These are phyloP conservation scores for Cryptococcus hybrid DNA, from an alignment of 1,284 basidiomycete species.

Conservation along the genomic window DNA sequence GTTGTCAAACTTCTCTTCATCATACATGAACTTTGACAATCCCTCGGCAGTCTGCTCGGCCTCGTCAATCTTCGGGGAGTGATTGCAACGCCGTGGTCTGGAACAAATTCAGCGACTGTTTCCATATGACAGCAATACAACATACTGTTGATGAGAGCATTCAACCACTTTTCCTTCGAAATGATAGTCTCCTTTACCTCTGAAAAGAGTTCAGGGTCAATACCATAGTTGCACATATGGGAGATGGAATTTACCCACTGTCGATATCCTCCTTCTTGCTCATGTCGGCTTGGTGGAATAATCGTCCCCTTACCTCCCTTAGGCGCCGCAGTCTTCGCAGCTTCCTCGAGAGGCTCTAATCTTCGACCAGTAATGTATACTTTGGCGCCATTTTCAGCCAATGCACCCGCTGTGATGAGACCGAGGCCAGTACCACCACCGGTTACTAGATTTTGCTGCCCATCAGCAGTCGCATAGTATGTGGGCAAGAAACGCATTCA, in stretches of 20 bases:
- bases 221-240: neutral
- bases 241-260: slow-evolving; percentile 20
- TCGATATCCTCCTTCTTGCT: slow-evolving; percentile 43
- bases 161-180: slow-evolving; percentile 37
- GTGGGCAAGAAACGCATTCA: neutral
- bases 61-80: slow-evolving; percentile 26
- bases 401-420: slow-evolving; percentile 38
- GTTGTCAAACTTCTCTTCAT: slow-evolving; percentile 39
- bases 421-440: slow-evolving; percentile 47
- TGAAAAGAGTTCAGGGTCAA: slow-evolving; percentile 5
- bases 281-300: slow-evolving; percentile 39
- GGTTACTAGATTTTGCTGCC: slow-evolving; percentile 24
- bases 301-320: slow-evolving; percentile 28
- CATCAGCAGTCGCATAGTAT: neutral
- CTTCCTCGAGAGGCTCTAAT: slow-evolving; percentile 34
- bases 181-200: slow-evolving; percentile 30
- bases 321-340: slow-evolving; percentile 24
- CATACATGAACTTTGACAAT: slow-evolving; percentile 44
- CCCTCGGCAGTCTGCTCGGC: slow-evolving; percentile 43
- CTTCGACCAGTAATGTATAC: slow-evolving; percentile 49
- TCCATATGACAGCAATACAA: neutral
- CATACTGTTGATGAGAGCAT: slow-evolving; percentile 41
- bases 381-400: slow-evolving; percentile 42
- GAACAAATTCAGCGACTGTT: neutral
- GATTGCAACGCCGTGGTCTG: slow-evolving; percentile 46